Percentiles rank a stretch among this genome's conserved stretches.
These are phyloP conservation scores for Lentinus tigrinus DNA, from an alignment of 768 basidiomycete species.

Conservation along the genomic window DNA sequence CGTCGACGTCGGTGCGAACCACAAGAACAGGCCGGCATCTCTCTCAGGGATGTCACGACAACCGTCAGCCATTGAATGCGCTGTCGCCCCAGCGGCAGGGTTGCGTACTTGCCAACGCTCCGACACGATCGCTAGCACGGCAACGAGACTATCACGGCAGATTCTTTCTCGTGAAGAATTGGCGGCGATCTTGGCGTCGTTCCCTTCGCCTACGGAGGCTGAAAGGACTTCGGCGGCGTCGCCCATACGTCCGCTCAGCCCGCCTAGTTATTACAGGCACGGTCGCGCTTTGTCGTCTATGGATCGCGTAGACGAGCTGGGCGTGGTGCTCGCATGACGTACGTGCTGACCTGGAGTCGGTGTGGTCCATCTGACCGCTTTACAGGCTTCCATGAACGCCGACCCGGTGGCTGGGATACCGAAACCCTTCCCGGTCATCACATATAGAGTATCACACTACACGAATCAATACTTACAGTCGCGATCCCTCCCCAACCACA, in stretches of 20 bases:
- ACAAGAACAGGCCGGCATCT: neutral
- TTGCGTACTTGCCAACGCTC: too few relatives aligned
- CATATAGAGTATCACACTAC: too few relatives aligned
- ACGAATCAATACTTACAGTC: too few relatives aligned
- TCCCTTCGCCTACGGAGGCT: neutral
- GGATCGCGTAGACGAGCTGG: constrained; percentile 9
- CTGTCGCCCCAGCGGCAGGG: neutral
- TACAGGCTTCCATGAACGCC: neutral
- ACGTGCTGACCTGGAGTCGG: neutral
- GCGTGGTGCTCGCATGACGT: neutral
- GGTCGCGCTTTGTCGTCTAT: neutral
- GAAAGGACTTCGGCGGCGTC: neutral
- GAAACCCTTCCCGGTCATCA: neutral
- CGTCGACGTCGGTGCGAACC: neutral
- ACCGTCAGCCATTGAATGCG: neutral
- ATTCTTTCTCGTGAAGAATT: constrained; percentile 15
- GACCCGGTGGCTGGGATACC: neutral
- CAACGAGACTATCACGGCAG: constrained; percentile 1
- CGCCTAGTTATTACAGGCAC: constrained; percentile 13
- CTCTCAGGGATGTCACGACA: neutral
- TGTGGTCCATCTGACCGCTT: neutral
- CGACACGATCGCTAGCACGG: neutral
- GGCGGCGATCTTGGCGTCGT: constrained; percentile 5
- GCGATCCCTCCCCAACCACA: neutral
- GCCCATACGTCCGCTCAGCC: neutral